These are phyloP conservation scores for Recurvomyces mirabilis DNA, from an alignment of 495 filamentous ascomycete species.

Conservation along the genomic window DNA sequence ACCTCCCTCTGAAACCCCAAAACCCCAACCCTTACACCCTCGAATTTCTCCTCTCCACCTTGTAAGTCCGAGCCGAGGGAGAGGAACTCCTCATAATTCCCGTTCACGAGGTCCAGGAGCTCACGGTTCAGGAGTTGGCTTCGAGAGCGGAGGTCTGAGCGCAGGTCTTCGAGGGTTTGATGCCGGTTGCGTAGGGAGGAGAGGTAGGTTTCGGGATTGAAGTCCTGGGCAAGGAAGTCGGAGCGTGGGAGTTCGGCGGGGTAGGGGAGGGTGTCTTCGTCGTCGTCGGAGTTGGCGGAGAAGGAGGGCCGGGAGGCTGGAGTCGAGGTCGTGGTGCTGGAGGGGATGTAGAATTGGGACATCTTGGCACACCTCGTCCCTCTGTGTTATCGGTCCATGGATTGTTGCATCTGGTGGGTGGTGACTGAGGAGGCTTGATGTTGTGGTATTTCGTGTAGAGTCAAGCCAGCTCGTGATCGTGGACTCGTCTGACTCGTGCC, in stretches of 20 bases:
- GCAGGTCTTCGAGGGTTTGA: constrained; percentile 90
- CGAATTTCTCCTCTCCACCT: constrained; percentile 82
- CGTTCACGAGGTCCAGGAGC: constrained; percentile 84
- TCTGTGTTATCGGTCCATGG: no score
- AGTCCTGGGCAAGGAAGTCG: constrained; percentile 67
- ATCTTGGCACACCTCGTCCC: no score
- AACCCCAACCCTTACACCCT: constrained; percentile 80
- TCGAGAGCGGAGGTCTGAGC: constrained; percentile 68
- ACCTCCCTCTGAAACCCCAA: constrained; percentile 76
- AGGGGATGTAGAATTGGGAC: constrained; percentile 6
- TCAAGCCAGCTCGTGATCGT: no score
- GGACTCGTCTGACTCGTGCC: no score
- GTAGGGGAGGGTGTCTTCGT: constrained; percentile 65
- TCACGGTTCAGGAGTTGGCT: constrained; percentile 66
- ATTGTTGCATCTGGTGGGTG: no score
- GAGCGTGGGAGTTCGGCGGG: constrained; percentile 65
- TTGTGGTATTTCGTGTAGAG: no score
- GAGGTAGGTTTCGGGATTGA: constrained; percentile 73
- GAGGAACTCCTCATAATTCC: constrained; percentile 84
- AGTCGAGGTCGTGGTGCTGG: constrained; percentile 12
- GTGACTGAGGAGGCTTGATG: no score
- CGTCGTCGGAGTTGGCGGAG: constrained; percentile 43
- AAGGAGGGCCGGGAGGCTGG: constrained; percentile 1
- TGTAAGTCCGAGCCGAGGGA: constrained; percentile 67
- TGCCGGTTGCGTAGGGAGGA: constrained; percentile 74